Percentiles rank a stretch among this genome's conserved stretches.
Evolutionary conservation across 345 rosid genomes (phyloP).

Genomic region (Excoecaria cochinchinensis): DNA sequence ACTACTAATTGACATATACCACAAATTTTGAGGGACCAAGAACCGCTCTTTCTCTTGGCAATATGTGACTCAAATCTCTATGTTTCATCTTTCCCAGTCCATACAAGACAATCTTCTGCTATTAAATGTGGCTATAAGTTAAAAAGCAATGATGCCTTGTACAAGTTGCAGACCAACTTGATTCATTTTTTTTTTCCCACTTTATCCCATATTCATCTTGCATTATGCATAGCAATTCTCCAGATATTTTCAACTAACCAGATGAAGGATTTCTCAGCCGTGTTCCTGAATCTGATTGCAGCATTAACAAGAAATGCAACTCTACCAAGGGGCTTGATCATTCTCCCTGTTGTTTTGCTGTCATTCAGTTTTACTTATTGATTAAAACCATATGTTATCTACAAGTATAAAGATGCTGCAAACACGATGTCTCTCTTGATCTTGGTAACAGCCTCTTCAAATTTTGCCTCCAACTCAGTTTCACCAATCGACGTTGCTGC

Average conservation of each 20-base stretch:
- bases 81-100: neutral
- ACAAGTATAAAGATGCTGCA: conserved; percentile 91
- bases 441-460: conserved; percentile 84
- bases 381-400: conserved; percentile 5
- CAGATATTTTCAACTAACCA: neutral
- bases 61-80: neutral
- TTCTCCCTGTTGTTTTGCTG: neutral
- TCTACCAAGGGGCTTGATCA: neutral
- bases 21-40: too few relatives aligned
- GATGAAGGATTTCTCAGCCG: neutral
- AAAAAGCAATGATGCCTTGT: too few relatives aligned
- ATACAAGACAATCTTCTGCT: neutral
- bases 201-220: neutral
- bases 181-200: neutral
- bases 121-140: neutral
- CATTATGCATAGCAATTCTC: too few relatives aligned
- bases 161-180: too few relatives aligned
- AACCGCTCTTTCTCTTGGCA: too few relatives aligned
- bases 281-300: neutral
- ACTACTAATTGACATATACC: too few relatives aligned
- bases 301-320: neutral
- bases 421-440: conserved; percentile 96
- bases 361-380: neutral
- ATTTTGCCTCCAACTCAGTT: conserved; percentile 72
- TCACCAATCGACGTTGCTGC: conserved; percentile 92